Evolutionary conservation across 140 eudicot genomes (phyloP), one percentile per base, ranked within the genome.

Genomic region (Flaveria floridana): DNA sequence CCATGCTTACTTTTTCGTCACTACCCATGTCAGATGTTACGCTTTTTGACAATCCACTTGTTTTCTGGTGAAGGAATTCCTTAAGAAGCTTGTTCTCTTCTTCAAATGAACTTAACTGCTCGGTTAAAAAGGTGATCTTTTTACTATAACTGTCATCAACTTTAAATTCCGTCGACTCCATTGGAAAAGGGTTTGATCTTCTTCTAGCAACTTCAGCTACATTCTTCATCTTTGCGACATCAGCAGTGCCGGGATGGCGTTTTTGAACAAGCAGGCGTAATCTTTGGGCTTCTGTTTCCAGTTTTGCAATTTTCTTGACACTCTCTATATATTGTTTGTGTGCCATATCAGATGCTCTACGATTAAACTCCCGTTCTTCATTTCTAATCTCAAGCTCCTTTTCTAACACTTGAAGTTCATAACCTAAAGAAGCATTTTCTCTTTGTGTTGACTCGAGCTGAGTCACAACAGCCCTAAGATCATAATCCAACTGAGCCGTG

Each of bases 341-440:
- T 53, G 94, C 84, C 79, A 81, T 86, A 66, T 88, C 90, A 73
- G 96, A 79, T 14, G 96, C 81, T 58, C 91, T 85, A 52, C 86
- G 85, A 74, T 80, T 84, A 71, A 90, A 90, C 63, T 86, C 99
- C 57, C 86, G 84, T 81, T 94, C 97, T 78, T 90, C 99, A 6
- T 94, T 90, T 75, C 99, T 82, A 51, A 94, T 90, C 65, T 90
- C 96, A 11, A 90, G 90, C 82, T 94, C 97, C 81, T 85, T 90
- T 67, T 90, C 96, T 30, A 90, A 86, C 72, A 94, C 88, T 26
- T 84, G 85, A 51, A 94, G 80, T 84, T 94, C 99, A 41, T 94
- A 94, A 59, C 77, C 85, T 59, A 94, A 73, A 64, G 99, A 90
- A 82, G 83, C 83, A 16, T 90, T 90, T 34, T 94, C 89, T 80